A percentile compares a stretch with the other conserved stretches of the same genome.
Conservation (phyloP, 371 early-diverging fungal species). For the Gilbertella persicaria region DNA sequence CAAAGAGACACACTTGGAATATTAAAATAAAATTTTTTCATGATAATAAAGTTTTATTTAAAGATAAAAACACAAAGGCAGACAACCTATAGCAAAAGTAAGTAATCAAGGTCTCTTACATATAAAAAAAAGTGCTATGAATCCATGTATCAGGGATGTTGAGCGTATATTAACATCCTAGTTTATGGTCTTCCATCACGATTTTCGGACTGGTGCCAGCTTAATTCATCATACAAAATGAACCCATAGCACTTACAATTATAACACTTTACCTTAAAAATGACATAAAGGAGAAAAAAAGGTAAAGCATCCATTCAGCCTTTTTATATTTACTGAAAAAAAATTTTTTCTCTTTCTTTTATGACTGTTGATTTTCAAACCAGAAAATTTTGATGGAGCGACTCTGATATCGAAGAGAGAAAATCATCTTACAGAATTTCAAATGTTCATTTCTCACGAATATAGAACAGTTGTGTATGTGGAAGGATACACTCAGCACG, state of each 20-base stretch:
- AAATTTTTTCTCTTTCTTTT: too few species aligned
- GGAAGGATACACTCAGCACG: too few species aligned
- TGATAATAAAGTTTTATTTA: background rate
- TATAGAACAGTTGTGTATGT: too few species aligned
- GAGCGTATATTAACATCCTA: slow-evolving; percentile 26
- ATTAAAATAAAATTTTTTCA: slow-evolving; percentile 2
- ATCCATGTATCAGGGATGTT: slow-evolving; percentile 25
- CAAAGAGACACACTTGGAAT: background rate
- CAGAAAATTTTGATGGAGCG: too few species aligned
- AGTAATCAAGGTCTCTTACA: background rate
- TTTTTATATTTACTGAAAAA: too few species aligned
- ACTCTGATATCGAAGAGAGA: too few species aligned
- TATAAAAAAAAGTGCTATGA: background rate
- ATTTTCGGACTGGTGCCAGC: slow-evolving; percentile 37
- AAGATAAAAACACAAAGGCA: background rate
- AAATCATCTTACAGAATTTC: too few species aligned
- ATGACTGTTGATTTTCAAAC: too few species aligned
- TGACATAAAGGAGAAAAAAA: background rate
- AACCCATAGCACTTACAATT: background rate
- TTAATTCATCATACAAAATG: slow-evolving; percentile 24
- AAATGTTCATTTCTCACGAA: too few species aligned
- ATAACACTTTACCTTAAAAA: background rate
- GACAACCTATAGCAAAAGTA: slow-evolving; percentile 2
- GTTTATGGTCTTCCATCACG: slow-evolving; percentile 29
- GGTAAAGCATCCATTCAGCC: too few species aligned